phyloP scores from a whole-genome alignment of 2,329 filamentous ascomycete genomes.

The Phyllosticta citribraziliensis region DNA sequence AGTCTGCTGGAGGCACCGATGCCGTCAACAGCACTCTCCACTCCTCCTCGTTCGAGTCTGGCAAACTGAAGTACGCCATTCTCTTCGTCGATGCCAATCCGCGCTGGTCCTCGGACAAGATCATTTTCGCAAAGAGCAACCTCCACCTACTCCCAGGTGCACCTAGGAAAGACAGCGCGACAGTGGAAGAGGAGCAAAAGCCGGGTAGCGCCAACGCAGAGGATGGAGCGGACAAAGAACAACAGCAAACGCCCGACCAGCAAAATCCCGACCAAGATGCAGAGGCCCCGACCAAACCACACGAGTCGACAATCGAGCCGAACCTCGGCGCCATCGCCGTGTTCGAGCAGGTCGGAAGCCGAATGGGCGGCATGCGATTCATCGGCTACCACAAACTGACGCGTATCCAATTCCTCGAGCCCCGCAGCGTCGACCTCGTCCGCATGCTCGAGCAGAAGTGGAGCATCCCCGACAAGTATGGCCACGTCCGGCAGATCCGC shows the following conservation, averaged over 20 bases:
- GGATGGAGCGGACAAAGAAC: background rate
- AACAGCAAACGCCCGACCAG: background rate
- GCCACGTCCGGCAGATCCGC: constrained; percentile 12
- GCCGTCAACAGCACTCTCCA: constrained; percentile 9
- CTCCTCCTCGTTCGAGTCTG: constrained; percentile 14
- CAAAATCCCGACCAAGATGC: background rate
- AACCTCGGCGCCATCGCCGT: constrained; percentile 14
- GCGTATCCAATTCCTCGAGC: constrained; percentile 16
- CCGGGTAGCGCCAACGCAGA: background rate
- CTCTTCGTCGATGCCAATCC: constrained; percentile 21
- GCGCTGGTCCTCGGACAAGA: constrained; percentile 17
- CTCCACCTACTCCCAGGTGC: constrained; percentile 17
- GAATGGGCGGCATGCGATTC: constrained; percentile 13
- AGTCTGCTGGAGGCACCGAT: background rate
- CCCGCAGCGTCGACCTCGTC: constrained; percentile 15
- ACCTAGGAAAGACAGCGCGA: background rate
- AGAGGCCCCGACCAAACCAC: too few relatives aligned
- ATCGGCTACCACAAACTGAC: constrained; percentile 17
- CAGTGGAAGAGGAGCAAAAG: background rate
- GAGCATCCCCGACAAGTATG: constrained; percentile 12
- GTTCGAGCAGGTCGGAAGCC: constrained; percentile 15
- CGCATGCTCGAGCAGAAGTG: constrained; percentile 24
- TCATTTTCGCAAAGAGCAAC: constrained; percentile 22
- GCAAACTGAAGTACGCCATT: constrained; percentile 15
- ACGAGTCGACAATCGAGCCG: background rate